Percentiles rank a stretch among this genome's conserved stretches.
phyloP scores from a whole-genome alignment of 768 basidiomycete genomes.

The Collybia nuda region DNA sequence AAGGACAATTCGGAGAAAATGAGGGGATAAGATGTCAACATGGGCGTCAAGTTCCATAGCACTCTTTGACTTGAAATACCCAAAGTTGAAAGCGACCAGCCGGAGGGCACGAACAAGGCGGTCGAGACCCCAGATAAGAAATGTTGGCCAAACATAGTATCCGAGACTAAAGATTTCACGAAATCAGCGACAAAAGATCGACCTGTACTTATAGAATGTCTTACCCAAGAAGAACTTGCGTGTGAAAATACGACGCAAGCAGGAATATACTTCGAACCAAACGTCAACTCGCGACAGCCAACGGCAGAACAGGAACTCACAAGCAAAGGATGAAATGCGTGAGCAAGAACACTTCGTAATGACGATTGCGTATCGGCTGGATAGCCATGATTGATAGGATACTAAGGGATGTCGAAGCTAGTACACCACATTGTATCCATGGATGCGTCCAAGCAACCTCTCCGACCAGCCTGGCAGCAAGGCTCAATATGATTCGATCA shows the following conservation, averaged over 20 bases:
- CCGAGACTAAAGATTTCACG: constrained; percentile 22
- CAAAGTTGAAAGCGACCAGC: constrained; percentile 41
- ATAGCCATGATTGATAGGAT: constrained; percentile 47
- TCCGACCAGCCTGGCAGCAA: constrained; percentile 2
- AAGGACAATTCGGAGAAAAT: constrained; percentile 47
- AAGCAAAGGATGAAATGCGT: constrained; percentile 42
- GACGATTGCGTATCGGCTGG: constrained; percentile 41
- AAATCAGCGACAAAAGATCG: background rate
- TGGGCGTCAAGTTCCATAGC: constrained; percentile 30
- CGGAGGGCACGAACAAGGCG: constrained; percentile 47
- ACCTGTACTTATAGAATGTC: too few species aligned
- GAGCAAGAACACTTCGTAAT: constrained; percentile 54
- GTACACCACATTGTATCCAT: constrained; percentile 34
- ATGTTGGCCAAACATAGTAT: constrained; percentile 44
- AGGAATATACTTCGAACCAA: constrained; percentile 30
- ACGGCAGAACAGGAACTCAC: constrained; percentile 18
- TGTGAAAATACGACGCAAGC: constrained; percentile 41
- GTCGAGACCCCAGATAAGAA: constrained; percentile 58
- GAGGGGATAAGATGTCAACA: constrained; percentile 42
- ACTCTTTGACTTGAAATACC: constrained; percentile 30
- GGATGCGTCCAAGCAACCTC: constrained; percentile 6
- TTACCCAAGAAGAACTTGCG: constrained; percentile 5
- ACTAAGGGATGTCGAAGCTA: constrained; percentile 38
- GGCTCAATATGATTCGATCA: background rate
- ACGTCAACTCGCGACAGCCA: constrained; percentile 1